A percentile compares a stretch with the other conserved stretches of the same genome.
Conservation (phyloP, 2,329 filamentous ascomycete genomes). For the Chaetomiaceae sp. region DNA sequence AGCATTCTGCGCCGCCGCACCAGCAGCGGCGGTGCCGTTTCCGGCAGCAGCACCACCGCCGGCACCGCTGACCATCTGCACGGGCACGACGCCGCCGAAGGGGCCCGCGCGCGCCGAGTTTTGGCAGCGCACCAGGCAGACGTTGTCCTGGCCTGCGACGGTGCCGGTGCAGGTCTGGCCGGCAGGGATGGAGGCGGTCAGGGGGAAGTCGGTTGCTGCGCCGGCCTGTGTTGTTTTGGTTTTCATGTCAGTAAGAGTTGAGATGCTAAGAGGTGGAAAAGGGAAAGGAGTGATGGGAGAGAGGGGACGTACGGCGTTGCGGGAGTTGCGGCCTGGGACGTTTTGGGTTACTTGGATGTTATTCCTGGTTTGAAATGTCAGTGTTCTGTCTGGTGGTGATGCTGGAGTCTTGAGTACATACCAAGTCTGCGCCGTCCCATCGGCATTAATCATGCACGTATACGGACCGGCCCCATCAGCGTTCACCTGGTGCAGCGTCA, state of each 20-base stretch:
- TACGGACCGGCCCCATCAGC: slow-evolving; percentile 63
- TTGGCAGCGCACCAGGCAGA: slow-evolving; percentile 61
- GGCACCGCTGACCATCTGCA: slow-evolving; percentile 28
- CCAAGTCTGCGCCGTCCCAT: slow-evolving; percentile 52
- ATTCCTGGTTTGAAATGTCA: slow-evolving; percentile 24
- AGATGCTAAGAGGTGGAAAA: no score
- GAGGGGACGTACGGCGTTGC: slow-evolving; percentile 35
- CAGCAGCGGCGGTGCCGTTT: slow-evolving; percentile 1
- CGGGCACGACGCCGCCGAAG: slow-evolving; percentile 47
- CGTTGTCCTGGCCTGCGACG: slow-evolving; percentile 53
- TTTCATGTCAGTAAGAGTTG: no score
- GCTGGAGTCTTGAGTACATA: neutral
- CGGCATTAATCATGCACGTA: slow-evolving; percentile 59
- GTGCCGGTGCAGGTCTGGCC: slow-evolving; percentile 55
- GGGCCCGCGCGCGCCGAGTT: slow-evolving; percentile 58
- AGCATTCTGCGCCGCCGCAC: neutral
- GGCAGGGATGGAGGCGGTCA: slow-evolving; percentile 54
- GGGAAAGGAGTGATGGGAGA: neutral
- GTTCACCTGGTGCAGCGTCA: slow-evolving; percentile 66
- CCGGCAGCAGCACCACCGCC: neutral
- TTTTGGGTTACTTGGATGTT: slow-evolving; percentile 52
- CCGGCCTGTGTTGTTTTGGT: slow-evolving; percentile 31
- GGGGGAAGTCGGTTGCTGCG: slow-evolving; percentile 42
- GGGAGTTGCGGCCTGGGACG: slow-evolving; percentile 47
- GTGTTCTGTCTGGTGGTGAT: neutral